Base-by-base conservation (phyloP, 176 grass and related monocot genomes). In the Echinochloa phyllopogon region DNA sequence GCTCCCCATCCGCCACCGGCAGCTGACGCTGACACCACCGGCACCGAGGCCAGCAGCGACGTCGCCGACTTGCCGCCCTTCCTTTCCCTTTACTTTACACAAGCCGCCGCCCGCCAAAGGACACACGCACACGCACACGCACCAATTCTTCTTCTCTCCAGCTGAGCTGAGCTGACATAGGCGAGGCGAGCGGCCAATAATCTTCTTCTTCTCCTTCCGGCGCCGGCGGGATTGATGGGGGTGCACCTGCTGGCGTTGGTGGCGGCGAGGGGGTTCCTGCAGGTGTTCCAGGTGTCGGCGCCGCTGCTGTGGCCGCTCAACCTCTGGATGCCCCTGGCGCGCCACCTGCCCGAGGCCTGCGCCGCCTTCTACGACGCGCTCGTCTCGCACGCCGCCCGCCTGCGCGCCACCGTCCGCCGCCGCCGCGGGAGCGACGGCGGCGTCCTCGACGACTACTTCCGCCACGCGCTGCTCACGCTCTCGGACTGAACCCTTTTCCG, bases 261-360 rank as follows among this genome's bases (percentile, higher is more conserved):
- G 25, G 87, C 47, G 67, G 81, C 81, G 25, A 66, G 51, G 75
- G 81, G 68, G 0, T 66, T 88, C 67, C 25, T 84, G 25, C 81
- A 84, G 67, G 23, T 79, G 57, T 78, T 84, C 87, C 65, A 88
- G 25, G 57, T 88, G 24, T 79, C 87, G 47, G 80, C 74, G 74
- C 87, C 58, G 69, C 69, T 72, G 69, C 69, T 72, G 69, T 72
- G 69, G 69, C 69, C 69, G 67, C 75, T 84, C 75, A 89, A 84
- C 87, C 48, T 84, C 6, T 88, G 75, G 75, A 2, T 79, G 67
- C 81, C 81, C 8, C 65, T 53, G 4, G 33, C 80, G 47, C 81
- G 87, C 58, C 75, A 74, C 75, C 57, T 88, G 5, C 87, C 80
- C 8, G 81, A 83, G 66, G 81, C 75, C 45, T 88, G 81, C 81